These are phyloP conservation scores for Shiraia sp. DNA, from an alignment of 2,329 filamentous ascomycete genomes.

Conservation along the genomic window DNA sequence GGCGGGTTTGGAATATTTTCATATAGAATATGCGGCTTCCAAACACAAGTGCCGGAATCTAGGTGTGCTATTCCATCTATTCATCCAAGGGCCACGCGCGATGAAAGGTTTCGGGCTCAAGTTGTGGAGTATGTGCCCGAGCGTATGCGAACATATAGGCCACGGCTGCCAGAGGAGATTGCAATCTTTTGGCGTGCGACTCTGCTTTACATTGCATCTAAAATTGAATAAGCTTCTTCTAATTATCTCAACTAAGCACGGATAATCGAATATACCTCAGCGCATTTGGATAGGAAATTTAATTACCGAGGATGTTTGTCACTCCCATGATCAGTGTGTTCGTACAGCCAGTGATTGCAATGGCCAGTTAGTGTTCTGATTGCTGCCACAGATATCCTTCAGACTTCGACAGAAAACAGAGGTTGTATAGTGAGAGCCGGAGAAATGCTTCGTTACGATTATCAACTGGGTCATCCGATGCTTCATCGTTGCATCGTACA, in stretches of 20 bases:
- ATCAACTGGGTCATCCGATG: conserved; percentile 14
- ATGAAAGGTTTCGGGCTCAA: conserved; percentile 3
- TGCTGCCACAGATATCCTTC: background rate
- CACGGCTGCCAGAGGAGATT: conserved; percentile 1
- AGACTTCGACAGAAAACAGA: conserved; percentile 1
- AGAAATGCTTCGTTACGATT: conserved; percentile 5
- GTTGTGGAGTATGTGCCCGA: conserved; percentile 1
- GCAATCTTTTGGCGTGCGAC: conserved; percentile 3
- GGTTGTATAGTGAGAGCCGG: conserved; percentile 1
- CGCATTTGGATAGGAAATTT: background rate
- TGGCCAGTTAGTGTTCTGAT: conserved; percentile 9
- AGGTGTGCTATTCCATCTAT: conserved; percentile 14
- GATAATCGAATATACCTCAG: background rate
- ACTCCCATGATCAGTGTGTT: conserved; percentile 23
- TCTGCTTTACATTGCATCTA: conserved; percentile 1
- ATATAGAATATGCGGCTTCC: conserved; percentile 24
- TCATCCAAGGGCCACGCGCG: conserved; percentile 9
- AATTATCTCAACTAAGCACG: background rate
- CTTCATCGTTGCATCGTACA: conserved; percentile 12
- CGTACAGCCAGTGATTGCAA: conserved; percentile 7
- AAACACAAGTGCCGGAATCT: conserved; percentile 15
- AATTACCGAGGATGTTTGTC: conserved; percentile 19
- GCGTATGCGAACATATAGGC: conserved; percentile 14
- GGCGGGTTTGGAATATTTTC: conserved; percentile 12
- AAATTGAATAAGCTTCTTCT: background rate